phyloP scores from a whole-genome alignment of 2,329 filamentous ascomycete genomes.

The Colletotrichum neosansevieriae region DNA sequence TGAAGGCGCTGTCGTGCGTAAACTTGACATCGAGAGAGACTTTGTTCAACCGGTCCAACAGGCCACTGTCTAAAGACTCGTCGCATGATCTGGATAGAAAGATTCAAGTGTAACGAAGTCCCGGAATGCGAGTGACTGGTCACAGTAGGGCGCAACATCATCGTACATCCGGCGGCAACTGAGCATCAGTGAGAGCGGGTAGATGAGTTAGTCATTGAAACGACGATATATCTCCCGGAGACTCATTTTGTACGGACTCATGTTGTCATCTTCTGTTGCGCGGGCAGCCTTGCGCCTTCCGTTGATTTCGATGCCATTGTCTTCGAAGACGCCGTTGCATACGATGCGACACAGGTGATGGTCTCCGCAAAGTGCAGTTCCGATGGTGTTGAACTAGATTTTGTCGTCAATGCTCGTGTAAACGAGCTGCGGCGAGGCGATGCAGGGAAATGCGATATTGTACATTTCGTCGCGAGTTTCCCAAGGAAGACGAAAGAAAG shows the following conservation, averaged over 20 bases:
- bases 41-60: constrained; percentile 14
- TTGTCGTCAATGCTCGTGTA: constrained; percentile 5
- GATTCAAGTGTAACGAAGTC: constrained; percentile 9
- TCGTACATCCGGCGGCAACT: constrained; percentile 25
- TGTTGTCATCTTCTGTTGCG: neutral
- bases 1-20: constrained; percentile 18
- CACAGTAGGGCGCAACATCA: constrained; percentile 24
- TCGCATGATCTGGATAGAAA: neutral
- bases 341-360: constrained; percentile 4
- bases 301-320: constrained; percentile 10
- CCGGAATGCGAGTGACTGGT: constrained; percentile 24
- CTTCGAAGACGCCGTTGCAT: neutral
- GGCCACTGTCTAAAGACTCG: neutral
- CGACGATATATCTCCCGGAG: neutral
- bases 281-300: neutral
- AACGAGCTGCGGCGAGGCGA: constrained; percentile 11
- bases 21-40: constrained; percentile 22
- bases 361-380: neutral
- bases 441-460: constrained; percentile 17
- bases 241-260: neutral
- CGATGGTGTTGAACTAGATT: neutral
- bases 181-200: constrained; percentile 5
- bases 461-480: constrained; percentile 21
- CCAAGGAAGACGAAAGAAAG: constrained; percentile 20
- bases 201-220: neutral